phyloP scores from a whole-genome alignment of 2,329 filamentous ascomycete genomes.

The Orbilia blumenaviensis region DNA sequence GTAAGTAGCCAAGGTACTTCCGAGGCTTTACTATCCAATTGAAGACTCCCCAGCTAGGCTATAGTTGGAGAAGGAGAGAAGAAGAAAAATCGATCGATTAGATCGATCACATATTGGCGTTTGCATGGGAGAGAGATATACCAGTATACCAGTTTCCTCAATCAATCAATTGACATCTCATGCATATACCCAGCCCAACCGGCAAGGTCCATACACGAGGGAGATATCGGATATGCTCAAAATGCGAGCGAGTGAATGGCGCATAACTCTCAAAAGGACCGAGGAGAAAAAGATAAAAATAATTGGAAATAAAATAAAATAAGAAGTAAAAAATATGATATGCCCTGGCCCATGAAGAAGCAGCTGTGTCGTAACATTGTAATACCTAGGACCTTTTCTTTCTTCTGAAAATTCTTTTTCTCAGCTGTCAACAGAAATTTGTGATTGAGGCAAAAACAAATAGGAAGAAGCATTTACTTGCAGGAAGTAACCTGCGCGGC shows the following conservation, averaged over 20 bases:
- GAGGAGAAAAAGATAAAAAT: background rate
- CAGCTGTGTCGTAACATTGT: conserved; percentile 13
- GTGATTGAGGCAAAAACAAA: conserved; percentile 49
- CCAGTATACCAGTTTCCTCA: background rate
- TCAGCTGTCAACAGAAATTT: conserved; percentile 12
- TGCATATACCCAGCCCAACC: background rate
- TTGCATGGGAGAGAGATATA: background rate
- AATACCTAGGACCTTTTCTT: background rate
- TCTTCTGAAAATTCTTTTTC: background rate
- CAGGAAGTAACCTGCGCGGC: background rate
- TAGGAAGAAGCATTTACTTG: background rate
- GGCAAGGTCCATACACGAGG: background rate
- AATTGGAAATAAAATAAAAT: background rate
- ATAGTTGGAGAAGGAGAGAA: no score
- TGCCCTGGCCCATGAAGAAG: conserved; percentile 34
- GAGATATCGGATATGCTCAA: background rate
- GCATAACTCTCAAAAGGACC: no score
- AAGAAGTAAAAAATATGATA: conserved; percentile 29
- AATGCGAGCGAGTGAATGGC: conserved; percentile 36
- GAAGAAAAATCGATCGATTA: conserved; percentile 15
- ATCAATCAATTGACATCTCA: background rate
- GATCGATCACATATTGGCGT: conserved; percentile 10
- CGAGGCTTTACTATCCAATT: background rate
- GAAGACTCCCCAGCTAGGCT: background rate
- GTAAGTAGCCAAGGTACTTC: no score